Percentiles rank a stretch among this genome's conserved stretches.
Evolutionary conservation across 1,284 basidiomycete species (phyloP).

Genomic region (Malassezia japonica): DNA sequence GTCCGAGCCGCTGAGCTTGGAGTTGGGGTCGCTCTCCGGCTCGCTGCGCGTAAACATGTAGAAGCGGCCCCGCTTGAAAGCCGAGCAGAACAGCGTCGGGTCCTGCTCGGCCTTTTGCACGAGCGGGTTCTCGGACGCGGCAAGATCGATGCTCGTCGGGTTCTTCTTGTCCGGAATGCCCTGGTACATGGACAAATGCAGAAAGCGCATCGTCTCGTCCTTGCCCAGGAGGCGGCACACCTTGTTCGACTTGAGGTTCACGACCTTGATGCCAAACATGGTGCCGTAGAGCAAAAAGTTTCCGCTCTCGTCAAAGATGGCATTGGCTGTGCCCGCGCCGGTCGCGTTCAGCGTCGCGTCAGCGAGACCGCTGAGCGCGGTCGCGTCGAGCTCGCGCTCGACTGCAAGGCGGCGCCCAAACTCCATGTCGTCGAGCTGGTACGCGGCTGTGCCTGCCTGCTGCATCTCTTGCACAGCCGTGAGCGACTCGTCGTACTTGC

Average conservation of each 20-base stretch:
- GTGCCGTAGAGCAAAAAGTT: slow-evolving; percentile 88
- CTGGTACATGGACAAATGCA: slow-evolving; percentile 82
- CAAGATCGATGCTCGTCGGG: slow-evolving; percentile 80
- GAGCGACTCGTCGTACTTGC: slow-evolving; percentile 90
- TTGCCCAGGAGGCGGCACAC: slow-evolving; percentile 84
- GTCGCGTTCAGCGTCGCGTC: slow-evolving; percentile 47
- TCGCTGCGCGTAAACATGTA: slow-evolving; percentile 89
- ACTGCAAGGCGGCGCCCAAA: slow-evolving; percentile 88
- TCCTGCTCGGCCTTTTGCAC: slow-evolving; percentile 66
- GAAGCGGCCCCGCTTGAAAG: slow-evolving; percentile 85
- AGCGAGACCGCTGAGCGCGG: slow-evolving; percentile 51
- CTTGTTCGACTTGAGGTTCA: slow-evolving; percentile 86
- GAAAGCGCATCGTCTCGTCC: slow-evolving; percentile 83
- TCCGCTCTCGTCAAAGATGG: slow-evolving; percentile 92
- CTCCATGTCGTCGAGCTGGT: slow-evolving; percentile 96
- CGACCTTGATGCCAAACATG: slow-evolving; percentile 88
- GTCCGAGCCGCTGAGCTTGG: slow-evolving; percentile 57
- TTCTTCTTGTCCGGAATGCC: slow-evolving; percentile 81
- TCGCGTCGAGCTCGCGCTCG: slow-evolving; percentile 79
- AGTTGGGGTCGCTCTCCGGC: slow-evolving; percentile 65
- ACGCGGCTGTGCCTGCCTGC: slow-evolving; percentile 65
- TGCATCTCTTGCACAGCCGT: slow-evolving; percentile 84
- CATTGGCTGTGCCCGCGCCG: slow-evolving; percentile 51
- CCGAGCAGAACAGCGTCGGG: slow-evolving; percentile 85
- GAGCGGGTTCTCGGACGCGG: slow-evolving; percentile 87